Base-by-base conservation (phyloP, 768 basidiomycete genomes). In the Collybiopsis confluens region DNA sequence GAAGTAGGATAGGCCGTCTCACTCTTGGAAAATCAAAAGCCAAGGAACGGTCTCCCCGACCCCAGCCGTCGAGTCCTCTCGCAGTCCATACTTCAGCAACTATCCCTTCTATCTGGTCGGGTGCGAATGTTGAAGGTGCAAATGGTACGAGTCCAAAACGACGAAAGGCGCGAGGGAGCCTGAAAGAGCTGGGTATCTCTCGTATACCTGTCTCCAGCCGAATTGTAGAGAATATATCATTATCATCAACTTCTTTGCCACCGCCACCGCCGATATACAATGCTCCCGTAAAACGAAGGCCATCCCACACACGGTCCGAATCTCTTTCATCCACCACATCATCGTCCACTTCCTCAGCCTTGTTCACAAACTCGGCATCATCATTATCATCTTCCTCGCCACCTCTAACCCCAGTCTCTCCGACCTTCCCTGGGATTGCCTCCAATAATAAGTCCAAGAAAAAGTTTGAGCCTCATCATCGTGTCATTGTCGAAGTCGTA, bases 391-490 rank as follows among this genome's bases (percentile, higher is more conserved):
- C 54, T 23, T 50, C 52, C 28, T 58, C 46, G 59, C 65, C 35
- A 3, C 57, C 54, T 50, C 45, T 41, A 26, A 59, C 43, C 43
- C 59, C 23, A 28, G 61, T 30, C 35, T 62, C 45, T 27, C 71
- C 69, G 21, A 63, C 68, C 9, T 52, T 70, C 36, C 67, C 66
- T 33, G 68, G 75, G 18, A 33, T 35, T 15, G 15, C 24, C 18
- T 8, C 5, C 6, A 23, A 18, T n/a, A 23, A 23, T 23, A 52
- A 52, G 26, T n/a, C 38, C n/a, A 53, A 45, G 35, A 53, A 53
- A 36, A 53, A 53, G 45, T 53, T 53, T 18, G 42, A 53, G 38
- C 52, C 52, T n/a, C 52, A 53, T 35, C 52, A 53, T 26, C 7
- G 52, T n/a, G 38, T 11, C 23, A 53, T 53, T 18, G 28, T 53